Evolutionary conservation across 768 basidiomycete species (phyloP), one percentile per base, ranked within the genome.

Genomic region (Mycena crocata): DNA sequence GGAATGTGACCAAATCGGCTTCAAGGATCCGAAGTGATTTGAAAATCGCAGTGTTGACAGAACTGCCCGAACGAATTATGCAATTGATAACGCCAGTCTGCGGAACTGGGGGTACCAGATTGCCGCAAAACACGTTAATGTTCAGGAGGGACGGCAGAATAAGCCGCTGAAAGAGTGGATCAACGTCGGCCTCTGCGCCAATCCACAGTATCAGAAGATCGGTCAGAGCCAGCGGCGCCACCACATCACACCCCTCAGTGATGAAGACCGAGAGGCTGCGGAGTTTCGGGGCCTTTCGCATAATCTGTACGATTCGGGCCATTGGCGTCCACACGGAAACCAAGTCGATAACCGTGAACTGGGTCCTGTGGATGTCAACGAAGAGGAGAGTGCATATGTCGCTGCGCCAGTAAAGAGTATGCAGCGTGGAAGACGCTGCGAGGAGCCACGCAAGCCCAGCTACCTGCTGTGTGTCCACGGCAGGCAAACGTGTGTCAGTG

Each of bases 191-290:
- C 48, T 62, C 46, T 5, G 55, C 14, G 13, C 56, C 55, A 46
- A 67, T 57, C 66, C 66, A 67, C 32, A 67, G 26, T 42, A 62
- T 51, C 60, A 32, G 48, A 40, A 67, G 66, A 24, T 67, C 55
- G 0, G 60, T 34, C n/a, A 67, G 56, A 8, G 48, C 32, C 2
- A 67, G 30, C 24, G 55, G 56, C 15, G 23, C 48, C 44, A n/a
- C 48, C 19, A 57, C 34, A 10, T 23, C 9, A 19, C 31, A 51
- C 1, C 39, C 48, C 7, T 44, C 54, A 5, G 19, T 44, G 28
- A 67, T 57, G 21, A 57, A 57, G 3, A 23, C 30, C 0, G 60
- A 57, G 13, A 67, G 60, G 37, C 66, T 67, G 26, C 66, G 66
- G 12, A 67, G 60, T 15, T 46, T 60, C n/a, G 66, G 66, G 28